Base-by-base conservation (phyloP, 768 basidiomycete genomes). In the Asterophora parasitica region DNA sequence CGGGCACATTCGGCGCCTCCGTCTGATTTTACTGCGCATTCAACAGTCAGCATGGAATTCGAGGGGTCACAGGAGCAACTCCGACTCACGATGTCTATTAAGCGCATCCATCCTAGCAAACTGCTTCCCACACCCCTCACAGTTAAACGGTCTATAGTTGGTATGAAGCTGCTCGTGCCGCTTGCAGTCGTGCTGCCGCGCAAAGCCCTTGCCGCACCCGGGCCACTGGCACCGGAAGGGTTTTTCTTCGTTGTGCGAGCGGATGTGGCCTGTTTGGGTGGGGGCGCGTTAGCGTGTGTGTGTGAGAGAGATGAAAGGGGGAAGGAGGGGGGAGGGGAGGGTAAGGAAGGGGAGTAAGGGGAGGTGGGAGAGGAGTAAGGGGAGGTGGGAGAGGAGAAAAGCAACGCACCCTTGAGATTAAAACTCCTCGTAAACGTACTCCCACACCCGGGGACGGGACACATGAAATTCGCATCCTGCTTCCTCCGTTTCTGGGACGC, bases 21-120 rank as follows among this genome's bases (percentile, higher is more conserved):
- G 57, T 91, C 88, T 8, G 88, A 90, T 43, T 83, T 78, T 57
- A 89, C 83, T 89, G 57, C 20, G 31, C 44, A 16, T 34, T 16
- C 33, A 13, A 43, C n/a, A 44, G 19, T 27, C 7, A 39, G 33
- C 32, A 38, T 3, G 51, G 28, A 40, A 26, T 26, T 37, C 4
- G 15, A 32, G 41, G 13, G 4, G 30, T 32, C 40, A 13, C 12
- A 32, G 38, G 44, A 20, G 45, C 32, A 33, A 41, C 53, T 33
- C 28, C 9, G 0, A 83, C 90, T 73, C 66, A 92, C 90, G 67
- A 71, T 98, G 95, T 53, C 94, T 70, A 61, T 95, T 95, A 44
- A 97, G 75, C 34, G 94, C 94, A 65, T 97, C 95, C 79, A 96
- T 86, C 51, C 94, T 67, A 27, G 93, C 93, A 72, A 98, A 98